These are phyloP conservation scores for Ceratobasidium sp. DNA, from an alignment of 1,284 basidiomycete genomes.

Conservation along the genomic window DNA sequence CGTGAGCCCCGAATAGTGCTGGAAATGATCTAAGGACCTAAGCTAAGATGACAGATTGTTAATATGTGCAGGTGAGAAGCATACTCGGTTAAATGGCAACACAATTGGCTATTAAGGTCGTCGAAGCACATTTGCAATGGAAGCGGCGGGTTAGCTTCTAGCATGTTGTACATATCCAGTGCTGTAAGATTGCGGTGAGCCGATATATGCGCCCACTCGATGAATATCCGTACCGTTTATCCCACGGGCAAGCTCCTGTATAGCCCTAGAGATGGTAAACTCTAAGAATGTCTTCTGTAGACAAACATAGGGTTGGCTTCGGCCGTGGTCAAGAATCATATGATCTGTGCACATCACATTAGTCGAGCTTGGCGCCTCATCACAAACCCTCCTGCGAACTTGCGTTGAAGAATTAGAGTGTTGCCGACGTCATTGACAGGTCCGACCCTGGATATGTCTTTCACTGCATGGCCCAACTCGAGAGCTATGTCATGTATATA, in stretches of 20 bases:
- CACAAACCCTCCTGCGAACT: neutral
- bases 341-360: constrained; percentile 2
- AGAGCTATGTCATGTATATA: neutral
- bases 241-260: constrained; percentile 13
- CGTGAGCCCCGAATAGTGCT: constrained; percentile 10
- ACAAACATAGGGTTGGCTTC: neutral
- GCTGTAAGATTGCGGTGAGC: constrained; percentile 10
- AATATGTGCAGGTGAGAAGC: neutral
- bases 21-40: neutral
- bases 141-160: constrained; percentile 3
- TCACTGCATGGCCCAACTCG: neutral
- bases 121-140: constrained; percentile 24
- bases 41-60: neutral
- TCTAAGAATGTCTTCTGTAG: neutral
- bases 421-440: neutral
- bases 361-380: neutral
- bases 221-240: constrained; percentile 2
- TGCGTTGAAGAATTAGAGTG: constrained; percentile 1
- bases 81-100: constrained; percentile 17
- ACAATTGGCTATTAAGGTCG: neutral
- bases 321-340: neutral
- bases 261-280: neutral
- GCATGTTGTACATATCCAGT: neutral
- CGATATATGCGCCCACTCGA: neutral
- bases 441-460: neutral